Evolutionary conservation across 1,284 basidiomycete genomes (phyloP), one percentile per base, ranked within the genome.

Genomic region (Amylostereum areolatum): DNA sequence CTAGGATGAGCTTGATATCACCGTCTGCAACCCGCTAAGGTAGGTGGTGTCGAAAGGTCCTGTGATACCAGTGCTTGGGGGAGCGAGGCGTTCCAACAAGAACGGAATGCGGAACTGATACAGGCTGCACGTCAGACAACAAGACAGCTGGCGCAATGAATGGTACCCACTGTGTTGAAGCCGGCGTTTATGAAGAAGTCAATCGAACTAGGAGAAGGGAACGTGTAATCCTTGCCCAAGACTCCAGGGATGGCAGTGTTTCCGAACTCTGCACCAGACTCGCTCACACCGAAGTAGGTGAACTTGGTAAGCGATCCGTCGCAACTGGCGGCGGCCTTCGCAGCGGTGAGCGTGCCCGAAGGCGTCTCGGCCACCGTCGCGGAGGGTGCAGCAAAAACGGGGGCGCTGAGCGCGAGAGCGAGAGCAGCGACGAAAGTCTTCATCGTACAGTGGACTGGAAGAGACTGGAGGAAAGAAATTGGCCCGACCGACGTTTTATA

Each of bases 241-340:
- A 62, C 62, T 45, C 77, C 77, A 8, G 78, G 78, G 57, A 74
- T 70, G 18, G 59, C 64, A 25, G 52, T 62, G 51, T 71, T 66
- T 10, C 78, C 79, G 53, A 81, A 71, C 64, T 82, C 78, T 43
- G 78, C 81, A 52, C 79, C 77, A 58, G 77, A 75, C 60, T 83
- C 66, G 64, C 78, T 82, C 31, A 82, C 80, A 63, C 81, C 81
- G 55, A 81, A 80, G 66, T 67, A 80, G 57, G 71, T 68, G 73
- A 84, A 83, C 63, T 81, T 81, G 43, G 75, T 80, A 56, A 61
- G 62, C 10, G 66, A 58, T 30, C 67, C 67, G 8, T 72, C 56
- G 61, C 72, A 73, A 37, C 52, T 41, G n/a, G 52, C 49, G n/a
- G 48, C 30, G 12, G 50, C 46, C 3, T 58, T 52, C 1, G 52